phyloP scores from a whole-genome alignment of 352 stramenopile species.

The Phytophthora ramorum region DNA sequence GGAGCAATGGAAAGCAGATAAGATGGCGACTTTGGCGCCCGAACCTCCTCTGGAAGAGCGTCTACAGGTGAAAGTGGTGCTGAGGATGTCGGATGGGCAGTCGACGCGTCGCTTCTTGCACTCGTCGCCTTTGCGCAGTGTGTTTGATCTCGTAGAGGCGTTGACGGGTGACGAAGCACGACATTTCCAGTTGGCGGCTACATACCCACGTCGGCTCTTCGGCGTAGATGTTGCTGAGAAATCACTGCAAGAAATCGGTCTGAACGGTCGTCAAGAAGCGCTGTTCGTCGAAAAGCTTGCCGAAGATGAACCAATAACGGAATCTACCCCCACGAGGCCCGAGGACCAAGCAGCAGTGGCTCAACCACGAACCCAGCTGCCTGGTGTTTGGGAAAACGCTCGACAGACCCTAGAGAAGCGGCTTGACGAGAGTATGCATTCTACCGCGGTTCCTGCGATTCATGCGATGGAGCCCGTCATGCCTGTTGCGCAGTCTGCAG shows the following conservation, averaged over 20 bases:
- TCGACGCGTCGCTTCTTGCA: conserved; percentile 57
- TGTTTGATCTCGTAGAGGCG: conserved; percentile 67
- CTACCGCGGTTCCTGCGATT: conserved; percentile 49
- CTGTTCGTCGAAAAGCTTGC: conserved; percentile 67
- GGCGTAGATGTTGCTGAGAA: conserved; percentile 41
- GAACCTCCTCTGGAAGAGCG: conserved; percentile 54
- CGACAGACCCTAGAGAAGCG: conserved; percentile 48
- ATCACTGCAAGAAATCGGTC: conserved; percentile 55
- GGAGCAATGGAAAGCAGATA: conserved; percentile 50
- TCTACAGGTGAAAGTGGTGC: conserved; percentile 51
- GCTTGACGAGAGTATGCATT: conserved; percentile 56
- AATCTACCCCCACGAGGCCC: not conserved
- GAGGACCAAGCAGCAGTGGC: conserved; percentile 12
- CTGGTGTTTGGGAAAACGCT: conserved; percentile 53
- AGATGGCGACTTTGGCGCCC: conserved; percentile 34
- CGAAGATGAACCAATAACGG: conserved; percentile 7
- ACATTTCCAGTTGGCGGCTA: conserved; percentile 61
- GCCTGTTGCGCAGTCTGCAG: conserved; percentile 49
- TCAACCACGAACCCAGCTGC: conserved; percentile 29
- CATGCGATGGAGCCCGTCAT: conserved; percentile 79
- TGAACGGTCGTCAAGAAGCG: conserved; percentile 66
- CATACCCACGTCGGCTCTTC: conserved; percentile 73
- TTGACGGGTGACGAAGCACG: conserved; percentile 49
- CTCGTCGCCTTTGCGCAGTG: conserved; percentile 29
- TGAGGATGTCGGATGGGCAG: conserved; percentile 63